Evolutionary conservation across 2,329 filamentous ascomycete species (phyloP), one percentile per base, ranked within the genome.

Genomic region (Sclerotinia borealis): DNA sequence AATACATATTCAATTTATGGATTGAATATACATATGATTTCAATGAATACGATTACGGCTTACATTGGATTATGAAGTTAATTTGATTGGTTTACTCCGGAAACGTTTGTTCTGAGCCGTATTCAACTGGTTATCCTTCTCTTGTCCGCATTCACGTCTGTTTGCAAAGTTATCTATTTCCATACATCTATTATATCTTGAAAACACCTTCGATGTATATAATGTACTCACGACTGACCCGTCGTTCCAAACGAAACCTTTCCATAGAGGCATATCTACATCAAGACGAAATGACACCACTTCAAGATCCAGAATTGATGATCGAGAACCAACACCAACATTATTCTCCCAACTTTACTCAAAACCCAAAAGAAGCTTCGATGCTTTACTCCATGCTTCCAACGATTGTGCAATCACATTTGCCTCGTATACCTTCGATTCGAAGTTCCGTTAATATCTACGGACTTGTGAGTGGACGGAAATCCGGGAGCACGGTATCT

Each of bases 381-480:
- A 79, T 80, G 64, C 76, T 85, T 19, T 83, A 82, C 71, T 77
- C 79, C 7, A 78, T 85, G 63, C 78, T 86, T 9, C 83, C 84
- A 4, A 75, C 77, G 1, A 77, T 82, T 5, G 75, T 86, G 6
- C 80, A 82, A 69, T 80, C 77, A 41, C 77, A 80, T 63, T 75
- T 85, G 27, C 80, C 80, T 3, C 78, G 77, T 7, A 75, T 86
- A 10, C 78, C 79, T 36, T 83, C 81, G 6, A 74, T 86, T 49
- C 76, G 77, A 37, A 74, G 74, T 56, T 78, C 76, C 13, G 75
- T 76, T 49, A 78, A 74, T 36, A 66, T 65, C 64, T 68, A 71
- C 52, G 68, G 68, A 15, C 36, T 68, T 15, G 60, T 61, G 11
- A 50, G 63, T 17, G 54, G 59, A 43, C 52, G 50, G 8, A 67